These are phyloP conservation scores for Dunaliella primolecta DNA, from an alignment of 139 green algal genomes.

Conservation along the genomic window DNA sequence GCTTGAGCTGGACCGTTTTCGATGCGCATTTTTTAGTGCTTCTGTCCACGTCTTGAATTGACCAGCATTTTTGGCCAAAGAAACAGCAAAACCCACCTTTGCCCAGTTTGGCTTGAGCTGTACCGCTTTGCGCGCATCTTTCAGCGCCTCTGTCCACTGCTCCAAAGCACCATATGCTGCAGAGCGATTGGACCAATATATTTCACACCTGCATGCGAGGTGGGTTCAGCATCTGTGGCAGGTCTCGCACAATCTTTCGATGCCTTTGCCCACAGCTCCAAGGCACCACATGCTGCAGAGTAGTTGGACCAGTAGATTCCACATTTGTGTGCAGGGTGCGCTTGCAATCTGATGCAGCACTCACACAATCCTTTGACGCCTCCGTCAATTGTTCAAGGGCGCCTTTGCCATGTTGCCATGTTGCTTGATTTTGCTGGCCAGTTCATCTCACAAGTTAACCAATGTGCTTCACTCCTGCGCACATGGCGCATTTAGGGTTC, in stretches of 20 bases:
- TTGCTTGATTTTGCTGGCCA: background rate
- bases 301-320: conserved; percentile 81
- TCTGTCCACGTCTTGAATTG: too few species aligned
- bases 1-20: too few species aligned
- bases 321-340: conserved; percentile 31
- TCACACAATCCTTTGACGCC: conserved; percentile 58
- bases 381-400: conserved; percentile 46
- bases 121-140: conserved; percentile 50
- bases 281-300: conserved; percentile 52
- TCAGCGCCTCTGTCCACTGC: conserved; percentile 49
- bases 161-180: conserved; percentile 52
- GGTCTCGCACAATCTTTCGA: conserved; percentile 47
- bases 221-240: too few species aligned
- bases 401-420: conserved; percentile 8
- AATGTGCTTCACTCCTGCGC: too few species aligned
- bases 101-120: conserved; percentile 41
- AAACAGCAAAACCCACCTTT: too few species aligned
- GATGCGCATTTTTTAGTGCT: too few species aligned
- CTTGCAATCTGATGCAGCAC: background rate
- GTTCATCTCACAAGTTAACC: background rate
- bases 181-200: conserved; percentile 81
- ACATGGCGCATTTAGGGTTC: too few species aligned
- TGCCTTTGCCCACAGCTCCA: conserved; percentile 54
- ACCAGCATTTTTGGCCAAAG: too few species aligned
- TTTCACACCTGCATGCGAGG: conserved; percentile 46